Evolutionary conservation across 768 basidiomycete species (phyloP).

Genomic region (Terana coerulea): DNA sequence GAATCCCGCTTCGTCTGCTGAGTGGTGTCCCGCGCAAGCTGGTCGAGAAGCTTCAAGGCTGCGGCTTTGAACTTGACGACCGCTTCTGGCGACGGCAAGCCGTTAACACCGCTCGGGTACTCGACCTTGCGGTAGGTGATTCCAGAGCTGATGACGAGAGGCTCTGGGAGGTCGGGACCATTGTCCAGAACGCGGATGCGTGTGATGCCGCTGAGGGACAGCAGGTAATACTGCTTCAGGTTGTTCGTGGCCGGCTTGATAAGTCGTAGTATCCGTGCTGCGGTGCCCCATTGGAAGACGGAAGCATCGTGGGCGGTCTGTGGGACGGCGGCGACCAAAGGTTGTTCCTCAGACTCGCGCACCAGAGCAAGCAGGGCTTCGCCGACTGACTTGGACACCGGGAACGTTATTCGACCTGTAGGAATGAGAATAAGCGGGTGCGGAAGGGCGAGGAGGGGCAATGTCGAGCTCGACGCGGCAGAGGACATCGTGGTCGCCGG

Average conservation of each 20-base stretch:
- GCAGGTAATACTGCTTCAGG: slow-evolving; percentile 56
- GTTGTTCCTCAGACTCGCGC: slow-evolving; percentile 65
- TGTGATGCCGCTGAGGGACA: slow-evolving; percentile 70
- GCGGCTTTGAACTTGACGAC: slow-evolving; percentile 68
- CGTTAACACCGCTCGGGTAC: slow-evolving; percentile 27
- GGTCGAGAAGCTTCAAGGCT: slow-evolving; percentile 63
- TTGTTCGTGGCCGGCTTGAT: slow-evolving; percentile 56
- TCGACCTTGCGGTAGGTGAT: slow-evolving; percentile 25
- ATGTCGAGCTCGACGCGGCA: slow-evolving; percentile 26
- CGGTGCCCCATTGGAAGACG: slow-evolving; percentile 58
- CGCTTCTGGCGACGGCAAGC: slow-evolving; percentile 46
- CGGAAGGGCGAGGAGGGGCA: slow-evolving; percentile 67
- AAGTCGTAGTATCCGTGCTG: slow-evolving; percentile 68
- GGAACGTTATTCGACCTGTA: slow-evolving; percentile 62
- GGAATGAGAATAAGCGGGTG: slow-evolving; percentile 77
- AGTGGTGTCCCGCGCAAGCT: slow-evolving; percentile 43
- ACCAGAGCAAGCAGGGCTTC: slow-evolving; percentile 64
- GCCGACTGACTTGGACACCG: slow-evolving; percentile 57
- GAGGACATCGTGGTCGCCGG: slow-evolving; percentile 4
- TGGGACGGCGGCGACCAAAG: slow-evolving; percentile 67
- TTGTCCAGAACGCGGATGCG: slow-evolving; percentile 58
- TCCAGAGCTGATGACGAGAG: slow-evolving; percentile 16
- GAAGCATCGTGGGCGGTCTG: slow-evolving; percentile 29
- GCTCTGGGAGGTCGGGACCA: slow-evolving; percentile 34
- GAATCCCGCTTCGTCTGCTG: slow-evolving; percentile 56